phyloP scores from a whole-genome alignment of 2,329 filamentous ascomycete genomes.

The Mycogone perniciosa region DNA sequence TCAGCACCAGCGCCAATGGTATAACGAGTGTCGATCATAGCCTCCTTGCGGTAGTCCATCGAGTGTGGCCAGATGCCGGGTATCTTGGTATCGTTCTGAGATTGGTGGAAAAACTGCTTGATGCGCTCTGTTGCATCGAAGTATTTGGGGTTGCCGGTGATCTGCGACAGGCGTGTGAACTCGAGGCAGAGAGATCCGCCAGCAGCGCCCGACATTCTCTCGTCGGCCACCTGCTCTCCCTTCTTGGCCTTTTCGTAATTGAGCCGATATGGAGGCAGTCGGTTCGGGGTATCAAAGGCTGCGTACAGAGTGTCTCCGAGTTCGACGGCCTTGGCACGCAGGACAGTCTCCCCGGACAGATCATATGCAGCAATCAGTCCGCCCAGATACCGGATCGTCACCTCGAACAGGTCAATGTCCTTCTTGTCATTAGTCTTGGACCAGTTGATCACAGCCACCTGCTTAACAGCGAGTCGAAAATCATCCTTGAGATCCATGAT shows the following conservation, averaged over 20 bases:
- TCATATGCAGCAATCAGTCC: constrained; percentile 48
- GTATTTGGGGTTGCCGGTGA: constrained; percentile 66
- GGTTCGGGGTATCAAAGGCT: constrained; percentile 49
- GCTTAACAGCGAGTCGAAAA: constrained; percentile 44
- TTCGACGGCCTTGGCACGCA: constrained; percentile 47
- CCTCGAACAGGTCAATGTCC: constrained; percentile 54
- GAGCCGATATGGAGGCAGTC: constrained; percentile 42
- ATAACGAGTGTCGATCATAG: constrained; percentile 32
- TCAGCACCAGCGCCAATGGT: constrained; percentile 41
- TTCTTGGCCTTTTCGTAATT: constrained; percentile 36
- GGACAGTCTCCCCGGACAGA: constrained; percentile 38
- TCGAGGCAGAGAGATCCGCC: constrained; percentile 64
- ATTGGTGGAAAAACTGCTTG: constrained; percentile 58
- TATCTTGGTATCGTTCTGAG: constrained; percentile 59
- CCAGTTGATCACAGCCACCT: constrained; percentile 50
- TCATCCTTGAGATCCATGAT: constrained; percentile 54
- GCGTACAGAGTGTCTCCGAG: constrained; percentile 48
- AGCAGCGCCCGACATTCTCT: constrained; percentile 37
- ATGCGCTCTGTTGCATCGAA: constrained; percentile 72
- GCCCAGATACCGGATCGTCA: constrained; percentile 51
- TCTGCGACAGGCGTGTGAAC: constrained; percentile 67
- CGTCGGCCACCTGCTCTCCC: constrained; percentile 31
- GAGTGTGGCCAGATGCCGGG: constrained; percentile 67
- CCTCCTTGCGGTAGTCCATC: constrained; percentile 55
- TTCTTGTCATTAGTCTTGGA: constrained; percentile 36